Percentiles rank a stretch among this genome's conserved stretches.
These are phyloP conservation scores for Beauveria caledonica DNA, from an alignment of 2,329 filamentous ascomycete genomes.

Conservation along the genomic window DNA sequence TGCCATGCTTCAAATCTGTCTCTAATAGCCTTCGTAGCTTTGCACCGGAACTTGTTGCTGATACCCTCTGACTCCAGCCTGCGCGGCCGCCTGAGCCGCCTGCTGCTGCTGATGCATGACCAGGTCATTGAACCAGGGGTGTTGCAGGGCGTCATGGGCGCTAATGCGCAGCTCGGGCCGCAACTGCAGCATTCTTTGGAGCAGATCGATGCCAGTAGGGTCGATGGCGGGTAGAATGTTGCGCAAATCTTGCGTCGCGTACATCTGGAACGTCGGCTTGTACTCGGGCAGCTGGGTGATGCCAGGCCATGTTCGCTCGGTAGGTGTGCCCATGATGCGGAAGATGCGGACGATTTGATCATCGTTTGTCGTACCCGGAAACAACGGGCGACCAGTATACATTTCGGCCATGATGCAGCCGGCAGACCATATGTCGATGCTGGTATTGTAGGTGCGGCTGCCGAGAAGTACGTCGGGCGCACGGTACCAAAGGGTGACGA, in stretches of 20 bases:
- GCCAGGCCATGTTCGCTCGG: constrained; percentile 89
- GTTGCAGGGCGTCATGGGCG: constrained; percentile 75
- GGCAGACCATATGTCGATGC: constrained; percentile 98
- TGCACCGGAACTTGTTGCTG: constrained; percentile 34
- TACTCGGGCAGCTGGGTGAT: constrained; percentile 97
- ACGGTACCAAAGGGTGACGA: constrained; percentile 95
- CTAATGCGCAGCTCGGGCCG: constrained; percentile 86
- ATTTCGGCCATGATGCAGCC: constrained; percentile 99
- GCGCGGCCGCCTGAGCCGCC: constrained; percentile 24
- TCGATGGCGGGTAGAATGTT: constrained; percentile 88
- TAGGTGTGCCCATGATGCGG: constrained; percentile 95
- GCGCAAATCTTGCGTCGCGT: constrained; percentile 82
- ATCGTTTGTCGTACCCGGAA: constrained; percentile 96
- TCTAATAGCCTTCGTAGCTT: constrained; percentile 29
- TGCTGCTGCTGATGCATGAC: constrained; percentile 47
- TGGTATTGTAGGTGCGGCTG: constrained; percentile 96
- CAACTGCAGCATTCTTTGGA: constrained; percentile 86
- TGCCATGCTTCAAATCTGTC: neutral
- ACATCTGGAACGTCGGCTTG: constrained; percentile 90
- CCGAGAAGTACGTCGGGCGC: constrained; percentile 92
- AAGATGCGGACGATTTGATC: constrained; percentile 97
- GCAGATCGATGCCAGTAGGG: constrained; percentile 72
- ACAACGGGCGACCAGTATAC: constrained; percentile 92
- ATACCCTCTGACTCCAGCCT: constrained; percentile 24
- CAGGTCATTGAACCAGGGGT: constrained; percentile 85